Percentiles rank a stretch among this genome's conserved stretches.
Evolutionary conservation across 1,284 basidiomycete species (phyloP).

Genomic region (Microbotryum silenes-acaulis): DNA sequence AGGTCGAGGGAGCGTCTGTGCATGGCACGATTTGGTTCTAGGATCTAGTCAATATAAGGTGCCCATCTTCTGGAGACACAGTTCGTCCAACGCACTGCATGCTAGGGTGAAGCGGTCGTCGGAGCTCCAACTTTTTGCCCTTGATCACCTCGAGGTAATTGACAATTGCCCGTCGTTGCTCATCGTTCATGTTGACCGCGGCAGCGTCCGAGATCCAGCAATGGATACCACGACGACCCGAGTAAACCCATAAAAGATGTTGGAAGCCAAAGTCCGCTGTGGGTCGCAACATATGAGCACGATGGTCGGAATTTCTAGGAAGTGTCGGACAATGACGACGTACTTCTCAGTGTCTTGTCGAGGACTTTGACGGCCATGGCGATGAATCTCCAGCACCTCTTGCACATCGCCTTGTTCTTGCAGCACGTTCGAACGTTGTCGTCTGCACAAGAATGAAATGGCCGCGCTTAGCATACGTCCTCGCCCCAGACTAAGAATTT

Average conservation of each 20-base stretch:
- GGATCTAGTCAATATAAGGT: neutral
- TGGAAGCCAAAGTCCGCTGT: conserved; percentile 50
- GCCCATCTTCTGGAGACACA: neutral
- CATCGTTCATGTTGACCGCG: conserved; percentile 83
- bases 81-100: conserved; percentile 51
- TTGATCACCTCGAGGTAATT: conserved; percentile 80
- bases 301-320: neutral
- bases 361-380: conserved; percentile 84
- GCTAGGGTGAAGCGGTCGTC: conserved; percentile 56
- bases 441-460: conserved; percentile 42
- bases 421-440: conserved; percentile 94
- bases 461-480: neutral
- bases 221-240: conserved; percentile 95
- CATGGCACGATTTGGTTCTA: too few species aligned
- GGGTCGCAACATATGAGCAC: neutral
- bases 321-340: conserved; percentile 18
- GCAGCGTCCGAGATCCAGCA: conserved; percentile 90
- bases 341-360: conserved; percentile 64
- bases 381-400: conserved; percentile 91
- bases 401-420: conserved; percentile 82
- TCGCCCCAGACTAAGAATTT: neutral
- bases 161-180: conserved; percentile 78
- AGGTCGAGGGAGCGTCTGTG: conserved; percentile 45
- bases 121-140: conserved; percentile 76
- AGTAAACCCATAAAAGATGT: conserved; percentile 93